Evolutionary conservation across 2,329 filamentous ascomycete genomes (phyloP).

Genomic region (Aspergillus aculeatinus): DNA sequence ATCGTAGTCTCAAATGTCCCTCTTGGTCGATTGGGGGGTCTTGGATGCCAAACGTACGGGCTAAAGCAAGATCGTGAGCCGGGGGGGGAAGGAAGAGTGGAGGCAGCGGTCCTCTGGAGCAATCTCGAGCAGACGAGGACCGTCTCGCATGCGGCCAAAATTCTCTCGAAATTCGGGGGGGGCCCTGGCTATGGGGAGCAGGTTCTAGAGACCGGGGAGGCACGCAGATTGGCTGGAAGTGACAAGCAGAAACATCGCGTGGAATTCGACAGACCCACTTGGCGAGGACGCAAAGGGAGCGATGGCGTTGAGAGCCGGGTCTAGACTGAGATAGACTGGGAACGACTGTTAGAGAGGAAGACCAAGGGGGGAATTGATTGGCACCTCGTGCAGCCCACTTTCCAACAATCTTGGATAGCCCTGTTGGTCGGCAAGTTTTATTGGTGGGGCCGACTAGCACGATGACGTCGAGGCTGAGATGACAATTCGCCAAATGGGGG

Average conservation of each 20-base stretch:
- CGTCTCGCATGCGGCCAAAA: neutral
- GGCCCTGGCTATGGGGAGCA: neutral
- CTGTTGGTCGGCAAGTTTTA: neutral
- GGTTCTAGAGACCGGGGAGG: neutral
- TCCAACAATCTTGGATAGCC: neutral
- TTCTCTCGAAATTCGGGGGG: no score
- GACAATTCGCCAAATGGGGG: neutral
- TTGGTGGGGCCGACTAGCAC: neutral
- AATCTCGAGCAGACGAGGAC: neutral
- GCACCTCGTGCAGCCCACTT: neutral
- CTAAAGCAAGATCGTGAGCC: no score
- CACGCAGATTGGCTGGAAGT: neutral
- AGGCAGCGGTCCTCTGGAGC: neutral
- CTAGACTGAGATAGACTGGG: neutral
- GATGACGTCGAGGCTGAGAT: neutral
- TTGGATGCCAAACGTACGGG: neutral
- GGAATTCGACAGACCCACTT: neutral
- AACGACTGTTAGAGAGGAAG: neutral
- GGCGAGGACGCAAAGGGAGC: neutral
- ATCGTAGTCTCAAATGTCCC: no score
- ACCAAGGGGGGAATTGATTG: no score
- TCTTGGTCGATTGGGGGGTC: neutral
- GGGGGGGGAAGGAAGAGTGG: no score
- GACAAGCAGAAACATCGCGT: neutral
- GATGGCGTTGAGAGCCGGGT: neutral